Evolutionary conservation across 192 early-diverging fungal species (phyloP).

Genomic region (Cladochytrium replicatum): DNA sequence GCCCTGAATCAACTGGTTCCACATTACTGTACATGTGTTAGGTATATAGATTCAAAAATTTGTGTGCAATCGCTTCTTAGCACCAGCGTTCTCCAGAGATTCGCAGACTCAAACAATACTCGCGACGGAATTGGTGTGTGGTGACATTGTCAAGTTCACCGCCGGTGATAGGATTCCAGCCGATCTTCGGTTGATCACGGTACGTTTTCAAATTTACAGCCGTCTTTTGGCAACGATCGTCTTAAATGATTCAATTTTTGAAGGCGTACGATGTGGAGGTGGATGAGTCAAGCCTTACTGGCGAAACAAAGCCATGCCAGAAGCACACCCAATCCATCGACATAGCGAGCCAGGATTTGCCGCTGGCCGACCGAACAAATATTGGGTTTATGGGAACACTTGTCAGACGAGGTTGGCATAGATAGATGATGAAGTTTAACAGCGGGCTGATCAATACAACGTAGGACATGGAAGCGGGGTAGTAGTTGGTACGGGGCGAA

Average conservation of each 20-base stretch:
- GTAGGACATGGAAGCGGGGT: slow-evolving; percentile 81
- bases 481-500: slow-evolving; percentile 77
- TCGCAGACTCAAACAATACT: slow-evolving; percentile 45
- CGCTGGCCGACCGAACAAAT: slow-evolving; percentile 67
- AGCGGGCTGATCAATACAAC: too few species aligned
- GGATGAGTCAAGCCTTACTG: slow-evolving; percentile 85
- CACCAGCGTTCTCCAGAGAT: slow-evolving; percentile 47
- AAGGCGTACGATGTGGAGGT: slow-evolving; percentile 71
- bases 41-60: too few species aligned
- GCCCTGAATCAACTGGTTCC: slow-evolving; percentile 77
- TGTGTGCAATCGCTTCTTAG: too few species aligned
- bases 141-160: slow-evolving; percentile 78
- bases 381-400: slow-evolving; percentile 95
- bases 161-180: slow-evolving; percentile 92
- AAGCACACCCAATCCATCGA: slow-evolving; percentile 46
- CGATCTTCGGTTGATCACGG: slow-evolving; percentile 75
- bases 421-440: background rate
- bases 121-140: slow-evolving; percentile 83
- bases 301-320: slow-evolving; percentile 71
- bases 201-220: too few species aligned
- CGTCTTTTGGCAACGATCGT: too few species aligned
- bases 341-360: slow-evolving; percentile 28
- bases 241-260: too few species aligned
- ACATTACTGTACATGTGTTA: slow-evolving; percentile 71
- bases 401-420: slow-evolving; percentile 59